A percentile compares a stretch with the other conserved stretches of the same genome.
Conservation (phyloP, 2,329 filamentous ascomycete genomes). For the Colletotrichum camelliae region DNA sequence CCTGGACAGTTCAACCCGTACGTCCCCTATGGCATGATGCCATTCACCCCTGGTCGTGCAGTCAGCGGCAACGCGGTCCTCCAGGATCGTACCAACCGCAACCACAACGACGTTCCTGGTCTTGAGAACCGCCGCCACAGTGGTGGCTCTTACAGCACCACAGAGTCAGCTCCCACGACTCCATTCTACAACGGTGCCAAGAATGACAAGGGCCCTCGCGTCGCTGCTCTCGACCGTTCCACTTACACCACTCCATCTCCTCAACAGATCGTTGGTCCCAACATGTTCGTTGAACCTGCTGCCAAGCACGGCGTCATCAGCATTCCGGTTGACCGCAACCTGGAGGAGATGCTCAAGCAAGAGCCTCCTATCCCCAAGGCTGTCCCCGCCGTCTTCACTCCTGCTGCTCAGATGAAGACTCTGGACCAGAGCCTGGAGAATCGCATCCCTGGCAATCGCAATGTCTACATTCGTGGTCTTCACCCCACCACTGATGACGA, state of each 20-base stretch:
- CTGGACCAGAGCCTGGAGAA: constrained; percentile 95
- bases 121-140: constrained; percentile 64
- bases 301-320: constrained; percentile 44
- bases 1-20: constrained; percentile 34
- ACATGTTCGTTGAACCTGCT: constrained; percentile 43
- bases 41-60: constrained; percentile 59
- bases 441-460: constrained; percentile 87
- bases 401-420: constrained; percentile 84
- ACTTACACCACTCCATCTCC: constrained; percentile 72
- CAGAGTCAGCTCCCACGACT: constrained; percentile 69
- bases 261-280: constrained; percentile 56
- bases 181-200: constrained; percentile 67
- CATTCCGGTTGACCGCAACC: constrained; percentile 48
- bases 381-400: constrained; percentile 87
- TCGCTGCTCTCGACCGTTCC: constrained; percentile 66
- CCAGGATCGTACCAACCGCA: constrained; percentile 52
- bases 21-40: constrained; percentile 46
- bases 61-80: constrained; percentile 31
- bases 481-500: constrained; percentile 95
- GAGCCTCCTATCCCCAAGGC: constrained; percentile 87
- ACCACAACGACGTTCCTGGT: constrained; percentile 61
- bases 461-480: constrained; percentile 97
- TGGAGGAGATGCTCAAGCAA: constrained; percentile 72
- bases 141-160: constrained; percentile 68
- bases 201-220: constrained; percentile 64